Evolutionary conservation across 768 basidiomycete genomes (phyloP), one percentile per base, ranked within the genome.

Genomic region (Leccinum olivaceopallidum): DNA sequence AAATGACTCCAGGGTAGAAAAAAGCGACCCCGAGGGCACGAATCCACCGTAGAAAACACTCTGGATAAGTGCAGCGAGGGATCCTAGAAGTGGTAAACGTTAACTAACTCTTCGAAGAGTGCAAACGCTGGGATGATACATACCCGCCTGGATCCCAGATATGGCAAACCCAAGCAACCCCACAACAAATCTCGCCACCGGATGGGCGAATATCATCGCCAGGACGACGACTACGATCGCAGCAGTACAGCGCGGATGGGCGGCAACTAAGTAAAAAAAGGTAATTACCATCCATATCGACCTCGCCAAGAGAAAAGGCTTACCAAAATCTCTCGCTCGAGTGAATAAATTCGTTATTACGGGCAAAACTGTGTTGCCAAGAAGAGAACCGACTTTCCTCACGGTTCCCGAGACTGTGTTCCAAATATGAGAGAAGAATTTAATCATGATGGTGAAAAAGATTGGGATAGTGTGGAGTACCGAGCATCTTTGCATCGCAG

Each of bases 1-100:
- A 6, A 59, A 53, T 0, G 61, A 69, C 1, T 69, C 67, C 0
- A 66, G 5, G 8, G 3, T 1, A 1, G 67, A 5, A 30, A 69
- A 68, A 0, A 58, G 0, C 0, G 65, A 67, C 0, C 48, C 60
- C 0, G 16, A 2, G 0, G 64, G 64, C 0, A 68, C 59, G 9
- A 1, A 42, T 0, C 47, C 64, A 16, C 64, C 59, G 8, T 51
- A 60, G 1, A 57, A 16, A 0, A 0, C 5, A 0, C 63, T 2
- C 18, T 67, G 66, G 0, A 51, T 14, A 2, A 1, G 1, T 0
- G 67, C 58, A 0, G 67, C 67, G 6, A 53, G 0, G 1, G 67
- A 67, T 2, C 58, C 66, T 67, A 49, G 36, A 7, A 37, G 8
- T 9, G 22, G 7, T 1, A 6, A 55, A 14, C 13, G 1, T 0